phyloP scores from a whole-genome alignment of 2,329 filamentous ascomycete genomes.

The Stagonosporopsis rhizophila region DNA sequence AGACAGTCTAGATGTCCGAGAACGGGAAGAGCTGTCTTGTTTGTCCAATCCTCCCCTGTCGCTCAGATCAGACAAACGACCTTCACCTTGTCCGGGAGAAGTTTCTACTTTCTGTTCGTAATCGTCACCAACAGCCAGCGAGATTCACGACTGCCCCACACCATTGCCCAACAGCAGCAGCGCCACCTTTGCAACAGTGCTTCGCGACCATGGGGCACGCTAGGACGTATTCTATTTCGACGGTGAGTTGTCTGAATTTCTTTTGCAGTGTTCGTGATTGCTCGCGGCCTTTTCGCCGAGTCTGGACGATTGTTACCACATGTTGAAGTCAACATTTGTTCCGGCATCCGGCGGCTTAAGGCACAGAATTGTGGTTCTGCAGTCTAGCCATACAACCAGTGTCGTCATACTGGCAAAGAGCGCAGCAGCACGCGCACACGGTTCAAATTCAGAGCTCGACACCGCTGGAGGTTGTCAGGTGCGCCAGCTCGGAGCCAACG shows the following conservation, averaged over 20 bases:
- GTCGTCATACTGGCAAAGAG: conserved; percentile 31
- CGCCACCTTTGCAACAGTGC: conserved; percentile 11
- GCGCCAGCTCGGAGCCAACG: conserved; percentile 15
- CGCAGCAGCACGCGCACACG: conserved; percentile 36
- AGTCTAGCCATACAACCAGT: conserved; percentile 25
- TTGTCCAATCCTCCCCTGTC: conserved; percentile 5
- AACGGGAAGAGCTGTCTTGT: conserved; percentile 21
- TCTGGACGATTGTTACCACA: conserved; percentile 24
- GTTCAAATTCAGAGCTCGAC: conserved; percentile 23
- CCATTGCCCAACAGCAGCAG: conserved; percentile 6
- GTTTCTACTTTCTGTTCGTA: conserved; percentile 1
- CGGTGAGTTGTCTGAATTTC: conserved; percentile 38
- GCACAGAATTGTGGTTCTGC: conserved; percentile 21
- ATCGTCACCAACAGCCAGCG: neutral
- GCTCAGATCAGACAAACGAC: conserved; percentile 3
- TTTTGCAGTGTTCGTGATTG: conserved; percentile 15
- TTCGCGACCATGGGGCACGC: conserved; percentile 34
- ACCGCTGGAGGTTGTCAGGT: conserved; percentile 1
- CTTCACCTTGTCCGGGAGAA: conserved; percentile 7
- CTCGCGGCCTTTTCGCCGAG: conserved; percentile 27
- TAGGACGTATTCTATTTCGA: conserved; percentile 48
- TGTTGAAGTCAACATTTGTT: conserved; percentile 25
- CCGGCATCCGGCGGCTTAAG: conserved; percentile 41
- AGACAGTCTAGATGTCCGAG: conserved; percentile 22
- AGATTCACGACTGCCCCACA: conserved; percentile 22